Conservation (phyloP, 768 basidiomycete genomes). For the Termitomyces sp. region DNA sequence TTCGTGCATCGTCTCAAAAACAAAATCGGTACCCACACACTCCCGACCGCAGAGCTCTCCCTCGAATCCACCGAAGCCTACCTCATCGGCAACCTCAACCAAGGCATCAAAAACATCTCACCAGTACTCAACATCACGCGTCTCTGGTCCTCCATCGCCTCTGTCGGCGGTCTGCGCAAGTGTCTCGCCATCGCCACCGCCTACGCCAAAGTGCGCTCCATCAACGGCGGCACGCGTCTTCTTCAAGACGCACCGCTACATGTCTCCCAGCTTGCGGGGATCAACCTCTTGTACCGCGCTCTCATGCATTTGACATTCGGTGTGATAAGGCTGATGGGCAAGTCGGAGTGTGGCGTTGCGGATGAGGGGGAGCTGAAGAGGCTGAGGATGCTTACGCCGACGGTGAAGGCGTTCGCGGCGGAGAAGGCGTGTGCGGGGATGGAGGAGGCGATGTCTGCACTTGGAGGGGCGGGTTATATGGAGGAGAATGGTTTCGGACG, state of each 20-base stretch:
- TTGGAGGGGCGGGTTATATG: constrained; percentile 84
- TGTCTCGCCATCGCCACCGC: constrained; percentile 63
- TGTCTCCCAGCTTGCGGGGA: constrained; percentile 58
- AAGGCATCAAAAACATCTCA: constrained; percentile 65
- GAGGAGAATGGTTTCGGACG: constrained; percentile 73
- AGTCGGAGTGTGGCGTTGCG: constrained; percentile 53
- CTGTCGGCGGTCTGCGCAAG: constrained; percentile 55
- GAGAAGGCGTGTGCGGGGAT: constrained; percentile 61
- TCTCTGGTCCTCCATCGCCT: constrained; percentile 56
- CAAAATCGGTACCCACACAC: constrained; percentile 70
- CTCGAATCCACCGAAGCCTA: constrained; percentile 58
- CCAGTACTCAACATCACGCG: constrained; percentile 79
- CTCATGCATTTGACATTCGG: constrained; percentile 63
- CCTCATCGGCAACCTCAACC: constrained; percentile 53
- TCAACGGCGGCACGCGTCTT: constrained; percentile 47
- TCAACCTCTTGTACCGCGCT: constrained; percentile 63
- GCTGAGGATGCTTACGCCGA: constrained; percentile 64
- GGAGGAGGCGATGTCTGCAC: constrained; percentile 69
- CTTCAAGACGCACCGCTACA: constrained; percentile 58
- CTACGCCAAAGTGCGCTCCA: constrained; percentile 56
- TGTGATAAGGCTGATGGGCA: constrained; percentile 54
- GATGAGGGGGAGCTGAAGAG: constrained; percentile 45
- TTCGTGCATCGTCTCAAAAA: constrained; percentile 72
- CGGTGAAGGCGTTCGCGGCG: constrained; percentile 67
- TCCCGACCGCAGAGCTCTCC: constrained; percentile 76